Base-by-base conservation (phyloP, 495 filamentous ascomycete genomes). In the Annulohypoxylon nitens region DNA sequence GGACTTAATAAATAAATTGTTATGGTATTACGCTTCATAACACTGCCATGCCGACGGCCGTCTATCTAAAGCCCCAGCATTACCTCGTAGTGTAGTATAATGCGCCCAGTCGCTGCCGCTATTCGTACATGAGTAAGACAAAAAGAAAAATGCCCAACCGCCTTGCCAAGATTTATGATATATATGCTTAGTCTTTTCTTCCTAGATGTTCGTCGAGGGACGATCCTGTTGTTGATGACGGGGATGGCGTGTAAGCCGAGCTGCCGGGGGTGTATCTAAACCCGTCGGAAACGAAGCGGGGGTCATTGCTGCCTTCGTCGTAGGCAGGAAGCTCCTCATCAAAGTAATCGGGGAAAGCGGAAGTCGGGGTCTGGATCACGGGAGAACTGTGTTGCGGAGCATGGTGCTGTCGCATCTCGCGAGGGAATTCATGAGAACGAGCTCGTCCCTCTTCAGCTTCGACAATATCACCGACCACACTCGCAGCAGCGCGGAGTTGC, bases 401-500 rank as follows among this genome's bases (percentile, higher is more conserved):
- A 36, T 54, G 59, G 3, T 39, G 65, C 26, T 69, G 63, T 30
- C 45, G 71, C 41, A 14, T 66, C 39, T 75, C 26, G 23, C 45
- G 36, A 7, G 59, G 7, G 7, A 69, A 54, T 41, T 67, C 57
- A 2, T 33, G 73, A 20, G 53, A 74, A 39, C 79, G 73, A 20
- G 53, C 73, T 30, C 79, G 79, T 18, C 78, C 81, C 61, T 82
- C 82, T 58, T 83, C 83, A 9, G 83, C 83, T 23, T 80, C 79
- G 30, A 86, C 78, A 25, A 89, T 78, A 54, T 79, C 78, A 12
- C 78, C 82, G 4, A 88, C 84, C 12, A 86, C 65, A 8, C 76
- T 76, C 16, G 85, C 79, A 16, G 81, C 86, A 41, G 81, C 78
- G 43, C 85, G 81, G 30, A 88, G 82, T 34, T 83, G 82, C 2